A percentile compares a stretch with the other conserved stretches of the same genome.
These are phyloP conservation scores for Tieghemiomyces parasiticus DNA, from an alignment of 192 early-diverging fungal species.

Conservation along the genomic window DNA sequence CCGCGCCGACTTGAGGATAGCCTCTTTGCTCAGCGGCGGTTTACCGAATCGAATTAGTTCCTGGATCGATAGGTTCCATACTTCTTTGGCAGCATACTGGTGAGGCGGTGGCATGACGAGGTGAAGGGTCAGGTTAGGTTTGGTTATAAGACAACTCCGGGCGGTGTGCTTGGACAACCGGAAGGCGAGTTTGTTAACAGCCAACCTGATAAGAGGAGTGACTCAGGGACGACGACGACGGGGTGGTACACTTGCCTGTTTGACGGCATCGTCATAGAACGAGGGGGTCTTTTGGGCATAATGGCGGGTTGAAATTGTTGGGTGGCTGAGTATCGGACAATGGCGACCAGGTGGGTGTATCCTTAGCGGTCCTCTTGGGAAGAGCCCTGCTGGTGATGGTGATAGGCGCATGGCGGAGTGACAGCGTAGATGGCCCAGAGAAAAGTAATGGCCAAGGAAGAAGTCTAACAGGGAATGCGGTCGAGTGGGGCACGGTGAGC, in stretches of 20 bases:
- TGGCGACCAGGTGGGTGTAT: too few relatives aligned
- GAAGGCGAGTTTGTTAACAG: background rate
- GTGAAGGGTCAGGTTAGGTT: background rate
- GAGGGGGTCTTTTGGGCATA: too few relatives aligned
- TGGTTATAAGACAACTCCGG: background rate
- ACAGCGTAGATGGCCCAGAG: too few relatives aligned
- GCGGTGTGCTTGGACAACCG: background rate
- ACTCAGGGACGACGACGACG: background rate
- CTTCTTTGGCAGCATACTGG: conserved; percentile 38
- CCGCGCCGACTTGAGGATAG: conserved; percentile 37
- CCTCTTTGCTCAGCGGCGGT: conserved; percentile 32
- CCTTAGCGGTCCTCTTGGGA: too few relatives aligned
- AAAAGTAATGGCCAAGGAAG: too few relatives aligned
- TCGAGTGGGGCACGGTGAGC: too few relatives aligned
- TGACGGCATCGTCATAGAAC: background rate
- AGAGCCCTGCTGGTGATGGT: too few relatives aligned
- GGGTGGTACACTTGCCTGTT: background rate
- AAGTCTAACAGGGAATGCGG: too few relatives aligned
- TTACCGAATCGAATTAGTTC: conserved; percentile 63
- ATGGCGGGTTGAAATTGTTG: too few relatives aligned
- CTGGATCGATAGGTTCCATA: conserved; percentile 58
- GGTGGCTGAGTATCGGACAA: too few relatives aligned
- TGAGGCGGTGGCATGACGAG: background rate
- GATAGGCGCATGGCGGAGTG: too few relatives aligned
- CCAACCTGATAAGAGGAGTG: background rate